Percentiles rank a stretch among this genome's conserved stretches.
These are phyloP conservation scores for Crithidia brevicula DNA, from an alignment of 208 protist species.

Conservation along the genomic window DNA sequence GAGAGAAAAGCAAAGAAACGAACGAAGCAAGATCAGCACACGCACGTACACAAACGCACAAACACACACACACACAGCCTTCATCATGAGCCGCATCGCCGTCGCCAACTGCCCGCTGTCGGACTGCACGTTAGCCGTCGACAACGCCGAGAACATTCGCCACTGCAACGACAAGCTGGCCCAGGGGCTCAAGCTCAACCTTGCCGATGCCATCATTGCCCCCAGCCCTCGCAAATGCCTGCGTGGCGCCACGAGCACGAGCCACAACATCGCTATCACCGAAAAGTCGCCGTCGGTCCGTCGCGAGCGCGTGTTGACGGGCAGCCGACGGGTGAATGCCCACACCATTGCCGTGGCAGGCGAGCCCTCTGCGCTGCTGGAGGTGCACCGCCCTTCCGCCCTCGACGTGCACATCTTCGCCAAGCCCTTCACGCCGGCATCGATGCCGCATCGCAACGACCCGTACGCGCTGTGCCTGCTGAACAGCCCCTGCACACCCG, in stretches of 20 bases:
- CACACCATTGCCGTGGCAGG: not conserved
- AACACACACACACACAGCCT: not conserved
- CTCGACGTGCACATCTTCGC: slow-evolving; percentile 26
- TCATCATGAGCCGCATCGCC: slow-evolving; percentile 24
- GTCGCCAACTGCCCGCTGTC: slow-evolving; percentile 40
- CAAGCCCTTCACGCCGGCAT: slow-evolving; percentile 31
- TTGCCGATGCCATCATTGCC: not conserved
- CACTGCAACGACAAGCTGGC: slow-evolving; percentile 21
- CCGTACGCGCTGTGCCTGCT: slow-evolving; percentile 59
- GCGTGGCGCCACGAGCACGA: slow-evolving; percentile 8
- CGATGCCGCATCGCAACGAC: slow-evolving; percentile 40
- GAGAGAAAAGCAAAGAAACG: too few relatives aligned
- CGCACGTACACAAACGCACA: not conserved
- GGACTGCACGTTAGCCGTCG: slow-evolving; percentile 78
- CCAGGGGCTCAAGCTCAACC: slow-evolving; percentile 8
- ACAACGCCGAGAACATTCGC: slow-evolving; percentile 83
- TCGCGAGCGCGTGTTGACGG: slow-evolving; percentile 1
- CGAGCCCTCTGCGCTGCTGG: not conserved
- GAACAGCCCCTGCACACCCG: slow-evolving; percentile 34
- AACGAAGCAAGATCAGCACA: too few relatives aligned
- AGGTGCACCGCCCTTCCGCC: slow-evolving; percentile 5
- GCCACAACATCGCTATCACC: not conserved
- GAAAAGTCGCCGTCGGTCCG: slow-evolving; percentile 5
- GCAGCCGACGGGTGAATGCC: not conserved
- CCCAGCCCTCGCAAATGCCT: slow-evolving; percentile 14